Evolutionary conservation across 768 basidiomycete species (phyloP), one percentile per base, ranked within the genome.

Genomic region (Boletus eberwhitei): DNA sequence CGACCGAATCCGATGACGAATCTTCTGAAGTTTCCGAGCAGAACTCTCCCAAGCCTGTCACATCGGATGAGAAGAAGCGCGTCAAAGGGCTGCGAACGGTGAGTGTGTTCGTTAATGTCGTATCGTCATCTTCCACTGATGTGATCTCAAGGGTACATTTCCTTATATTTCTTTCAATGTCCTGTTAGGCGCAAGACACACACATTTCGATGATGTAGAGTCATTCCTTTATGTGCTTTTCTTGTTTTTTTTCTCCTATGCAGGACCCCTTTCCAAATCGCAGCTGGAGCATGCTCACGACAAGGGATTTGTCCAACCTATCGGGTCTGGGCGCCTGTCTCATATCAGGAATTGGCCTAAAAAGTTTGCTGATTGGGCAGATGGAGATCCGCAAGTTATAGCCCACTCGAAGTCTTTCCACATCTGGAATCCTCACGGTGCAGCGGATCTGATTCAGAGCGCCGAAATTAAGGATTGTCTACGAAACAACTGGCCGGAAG

Each of bases 171-270:
- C 62, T 1, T 48, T 34, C 19, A 55, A 48, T 2, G 55, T 62
- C 4, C 55, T 61, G 6, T 14, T 16, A 3, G 53, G 53, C 17
- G 4, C 16, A 5, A 29, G 4, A n/a, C 55, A 58, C 40, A 55
- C 55, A 0, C 49, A 50, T 6, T 55, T 48, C 1, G 54, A 63
- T 42, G 55, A 62, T 4, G 39, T 63, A 19, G 60, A 59, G 9
- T 62, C 60, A 2, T 57, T 63, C 22, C 50, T 61, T 24, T 63
- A 61, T 17, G 58, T 63, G 2, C 41, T 59, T 2, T 32, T 59
- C 4, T 41, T 64, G 24, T 64, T 62, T 46, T 57, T 59, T 36
- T 55, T 59, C 21, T 53, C 54, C 0, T 59, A 61, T 13, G 42
- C 35, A 1, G 43, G 54, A 0, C 55, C 62, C 0, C 58, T 62